A percentile compares a stretch with the other conserved stretches of the same genome.
These are phyloP conservation scores for Chimonanthus praecox DNA, from an alignment of 164 flowering plant genomes.

Conservation along the genomic window DNA sequence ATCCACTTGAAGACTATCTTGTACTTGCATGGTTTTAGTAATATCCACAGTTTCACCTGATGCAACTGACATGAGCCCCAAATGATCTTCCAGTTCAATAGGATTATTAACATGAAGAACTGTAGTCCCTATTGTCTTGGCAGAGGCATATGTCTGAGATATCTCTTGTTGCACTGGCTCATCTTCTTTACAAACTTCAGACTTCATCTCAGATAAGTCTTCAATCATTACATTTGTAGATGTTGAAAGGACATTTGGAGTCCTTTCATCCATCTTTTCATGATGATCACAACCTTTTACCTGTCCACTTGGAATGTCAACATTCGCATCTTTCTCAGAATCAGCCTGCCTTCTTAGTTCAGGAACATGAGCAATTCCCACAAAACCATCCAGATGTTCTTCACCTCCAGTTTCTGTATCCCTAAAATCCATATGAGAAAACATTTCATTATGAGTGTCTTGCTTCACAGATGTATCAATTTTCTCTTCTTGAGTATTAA, in stretches of 20 bases:
- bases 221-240: neutral
- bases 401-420: conserved; percentile 12
- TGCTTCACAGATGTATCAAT: neutral
- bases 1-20: conserved; percentile 8
- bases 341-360: neutral
- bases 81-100: neutral
- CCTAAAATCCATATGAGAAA: neutral
- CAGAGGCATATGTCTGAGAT: neutral
- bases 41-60: conserved; percentile 6
- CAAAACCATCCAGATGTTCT: neutral
- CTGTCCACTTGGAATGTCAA: conserved; percentile 1
- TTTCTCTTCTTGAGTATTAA: conserved; percentile 6
- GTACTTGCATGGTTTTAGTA: conserved; percentile 13
- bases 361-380: conserved; percentile 6
- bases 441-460: conserved; percentile 7
- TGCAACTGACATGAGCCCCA: conserved; percentile 5
- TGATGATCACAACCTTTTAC: conserved; percentile 7
- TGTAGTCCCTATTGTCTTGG: neutral
- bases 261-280: neutral
- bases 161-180: conserved; percentile 10
- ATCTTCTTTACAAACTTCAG: conserved; percentile 24
- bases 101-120: neutral
- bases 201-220: neutral
- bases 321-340: conserved; percentile 7
- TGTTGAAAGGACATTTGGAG: neutral